Base-by-base conservation (phyloP, 345 rosid species). In the Populus nigra region DNA sequence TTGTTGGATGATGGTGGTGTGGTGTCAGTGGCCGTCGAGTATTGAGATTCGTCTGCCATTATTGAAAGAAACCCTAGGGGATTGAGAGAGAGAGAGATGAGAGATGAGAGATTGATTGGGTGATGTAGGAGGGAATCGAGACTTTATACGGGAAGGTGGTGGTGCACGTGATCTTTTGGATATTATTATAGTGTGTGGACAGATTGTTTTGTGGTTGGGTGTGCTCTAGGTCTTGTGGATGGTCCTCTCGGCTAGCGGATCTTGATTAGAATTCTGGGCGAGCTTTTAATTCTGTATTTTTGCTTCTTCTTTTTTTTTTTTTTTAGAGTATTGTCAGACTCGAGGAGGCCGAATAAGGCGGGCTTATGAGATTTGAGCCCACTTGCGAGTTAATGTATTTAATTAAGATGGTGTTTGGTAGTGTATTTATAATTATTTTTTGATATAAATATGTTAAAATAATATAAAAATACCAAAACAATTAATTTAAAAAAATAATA, bases 31-130 rank as follows among this genome's bases (percentile, higher is more conserved):
- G 63, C 68, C 6, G 97, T 86, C 13, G 97, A 85, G 90, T 93
- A 93, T 11, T 89, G 97, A n/a, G 95, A 83, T 84, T 96, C 99
- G 85, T 94, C 99, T 20, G 97, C 98, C 99, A 96, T 96, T 33
- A 41, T 22, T 13, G 53, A 12, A 36, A 47, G 31, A 69, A 77
- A 69, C 79, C 79, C 74, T 29, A 63, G 12, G 41, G 20, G 55
- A 69, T n/a, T 1, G 72, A 43, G 72, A 69, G 18, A 33, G 57
- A 43, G 77, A 62, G 43, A 39, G 43, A 9, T 8, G 33, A 39
- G 43, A 10, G 45, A 33, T 0, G 69, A 38, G 25, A 0, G 41
- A 22, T 68, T 50, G 68, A 57, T 43, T n/a, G 68, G 69, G 47
- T 38, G 57, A 29, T 33, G 75, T 13, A 12, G 71, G 16, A 3